phyloP scores from a whole-genome alignment of 371 early-diverging fungal species.

The Lichtheimia ornata region DNA sequence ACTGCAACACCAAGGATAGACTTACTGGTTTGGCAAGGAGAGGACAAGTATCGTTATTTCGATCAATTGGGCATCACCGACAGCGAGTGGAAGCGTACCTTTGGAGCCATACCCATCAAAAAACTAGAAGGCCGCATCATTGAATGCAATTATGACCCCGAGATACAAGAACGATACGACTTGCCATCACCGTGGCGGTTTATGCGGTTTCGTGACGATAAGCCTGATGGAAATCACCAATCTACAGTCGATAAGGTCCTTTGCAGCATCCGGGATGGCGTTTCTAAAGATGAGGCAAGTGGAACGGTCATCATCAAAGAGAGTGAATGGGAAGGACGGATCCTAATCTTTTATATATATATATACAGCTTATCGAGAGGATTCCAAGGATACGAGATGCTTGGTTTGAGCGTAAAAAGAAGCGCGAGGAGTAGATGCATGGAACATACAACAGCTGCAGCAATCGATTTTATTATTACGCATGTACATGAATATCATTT shows the following conservation, averaged over 20 bases:
- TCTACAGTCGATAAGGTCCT: constrained; percentile 71
- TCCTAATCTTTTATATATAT: neutral
- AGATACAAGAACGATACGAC: constrained; percentile 34
- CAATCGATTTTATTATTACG: no score
- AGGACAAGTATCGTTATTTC: constrained; percentile 51
- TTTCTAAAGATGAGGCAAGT: constrained; percentile 67
- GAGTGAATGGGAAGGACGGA: neutral
- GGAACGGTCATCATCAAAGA: neutral
- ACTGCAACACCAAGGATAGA: constrained; percentile 49
- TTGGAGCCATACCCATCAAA: constrained; percentile 20
- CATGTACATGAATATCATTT: no score
- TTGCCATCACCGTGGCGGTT: constrained; percentile 74
- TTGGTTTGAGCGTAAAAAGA: constrained; percentile 1
- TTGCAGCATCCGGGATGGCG: constrained; percentile 77
- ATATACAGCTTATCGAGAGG: constrained; percentile 15
- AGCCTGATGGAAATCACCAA: constrained; percentile 78
- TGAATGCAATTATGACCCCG: constrained; percentile 69
- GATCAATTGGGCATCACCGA: constrained; percentile 62
- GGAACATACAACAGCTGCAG: no score
- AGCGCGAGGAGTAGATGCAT: no score
- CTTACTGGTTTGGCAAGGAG: constrained; percentile 65
- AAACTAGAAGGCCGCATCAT: constrained; percentile 65
- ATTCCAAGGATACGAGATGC: constrained; percentile 16
- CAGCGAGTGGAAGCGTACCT: constrained; percentile 54
- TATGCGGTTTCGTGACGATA: constrained; percentile 88